phyloP scores from a whole-genome alignment of 805 yeast species.

The Ogataea henricii region DNA sequence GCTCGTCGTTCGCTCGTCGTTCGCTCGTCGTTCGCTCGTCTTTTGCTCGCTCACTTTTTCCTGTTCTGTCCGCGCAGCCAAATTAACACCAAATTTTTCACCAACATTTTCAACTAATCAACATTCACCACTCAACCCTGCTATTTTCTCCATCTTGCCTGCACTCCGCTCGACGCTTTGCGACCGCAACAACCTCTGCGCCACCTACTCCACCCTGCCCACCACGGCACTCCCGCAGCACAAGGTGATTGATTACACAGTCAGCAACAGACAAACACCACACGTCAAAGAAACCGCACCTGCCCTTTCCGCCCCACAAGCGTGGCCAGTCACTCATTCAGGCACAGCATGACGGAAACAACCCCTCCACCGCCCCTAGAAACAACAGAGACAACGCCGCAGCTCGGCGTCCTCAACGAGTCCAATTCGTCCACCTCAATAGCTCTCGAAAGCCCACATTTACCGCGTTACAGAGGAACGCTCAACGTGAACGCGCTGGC shows the following conservation, averaged over 20 bases:
- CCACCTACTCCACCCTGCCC: background rate
- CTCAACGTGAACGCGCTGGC: slow-evolving; percentile 32
- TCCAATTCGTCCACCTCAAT: slow-evolving; percentile 6
- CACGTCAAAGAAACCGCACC: background rate
- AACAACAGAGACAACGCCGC: background rate
- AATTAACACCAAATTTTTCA: slow-evolving; percentile 1
- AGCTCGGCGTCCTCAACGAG: background rate
- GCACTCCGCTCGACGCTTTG: background rate
- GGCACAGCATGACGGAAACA: background rate
- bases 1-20: background rate
- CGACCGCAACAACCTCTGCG: background rate
- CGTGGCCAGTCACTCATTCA: slow-evolving; percentile 4
- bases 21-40: background rate
- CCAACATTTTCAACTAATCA: background rate
- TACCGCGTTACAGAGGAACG: slow-evolving; percentile 34
- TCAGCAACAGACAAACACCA: background rate
- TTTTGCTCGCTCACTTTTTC: too few species aligned
- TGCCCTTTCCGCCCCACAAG: background rate
- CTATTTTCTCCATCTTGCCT: background rate
- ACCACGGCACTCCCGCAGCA: too few species aligned
- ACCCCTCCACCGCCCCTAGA: background rate
- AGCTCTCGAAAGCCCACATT: slow-evolving; percentile 2
- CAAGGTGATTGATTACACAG: background rate
- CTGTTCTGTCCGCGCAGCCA: slow-evolving; percentile 2
- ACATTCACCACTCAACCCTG: background rate